Base-by-base conservation (phyloP, 441 rosid genomes). In the Geranium incanum region DNA sequence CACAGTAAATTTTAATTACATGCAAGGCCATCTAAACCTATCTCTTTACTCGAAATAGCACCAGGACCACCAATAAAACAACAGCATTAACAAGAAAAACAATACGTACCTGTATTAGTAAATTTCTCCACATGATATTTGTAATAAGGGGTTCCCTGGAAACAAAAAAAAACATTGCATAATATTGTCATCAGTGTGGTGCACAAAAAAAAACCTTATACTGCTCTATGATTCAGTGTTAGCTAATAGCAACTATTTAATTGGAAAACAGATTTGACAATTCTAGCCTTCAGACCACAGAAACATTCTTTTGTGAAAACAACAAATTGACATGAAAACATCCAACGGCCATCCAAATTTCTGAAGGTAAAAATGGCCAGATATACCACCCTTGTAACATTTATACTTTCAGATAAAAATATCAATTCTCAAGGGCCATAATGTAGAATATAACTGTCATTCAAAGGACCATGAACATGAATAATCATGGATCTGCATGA, bases 111-210 rank as follows among this genome's bases (percentile, higher is more conserved):
- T 95, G 99, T 75, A 95, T 73, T 62, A 92, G 76, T 80, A 95
- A 84, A 85, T 95, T 95, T 81, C 98, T 89, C 98, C 99, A 95
- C 96, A 94, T 94, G 81, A 92, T 89, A 76, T 92, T 94, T 36
- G 97, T 90, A 62, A 92, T 85, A 45, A 95, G 90, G 70, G 99
- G 96, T 80, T 92, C 99, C 77, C 98, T 95, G 88, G 7, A 71
- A 73, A 65, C 15, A 68, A n/a, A 71, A 1, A 33, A 9, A 28
- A 28, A 28, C 45, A 52, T 13, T 15, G 21, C 60, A 55, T 4
- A 55, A 55, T 21, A 74, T 60, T n/a, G 4, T 66, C 48, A 45
- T 52, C 38, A 52, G 66, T 62, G 13, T 23, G 66, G 33, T 21
- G 11, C 15, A 11, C 37, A 62, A 23, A 21, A 21, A 21, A 19